Evolutionary conservation across 352 stramenopile genomes (phyloP), one percentile per base, ranked within the genome.

Genomic region (Phytophthora sojae): DNA sequence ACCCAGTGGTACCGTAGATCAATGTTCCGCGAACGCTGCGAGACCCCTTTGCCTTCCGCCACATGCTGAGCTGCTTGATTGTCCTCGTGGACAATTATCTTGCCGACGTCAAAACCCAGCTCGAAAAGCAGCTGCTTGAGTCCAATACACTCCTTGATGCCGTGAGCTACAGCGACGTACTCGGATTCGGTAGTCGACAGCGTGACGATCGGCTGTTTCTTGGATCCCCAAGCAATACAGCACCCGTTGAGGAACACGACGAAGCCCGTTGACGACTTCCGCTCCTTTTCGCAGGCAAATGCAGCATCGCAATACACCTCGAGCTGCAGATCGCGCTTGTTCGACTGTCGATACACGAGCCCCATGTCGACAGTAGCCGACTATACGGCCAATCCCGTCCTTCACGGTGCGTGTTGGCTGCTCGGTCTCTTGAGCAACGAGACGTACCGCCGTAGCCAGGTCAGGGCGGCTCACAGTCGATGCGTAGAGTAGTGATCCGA

Each of bases 391-490:
- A 30, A 73, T 9, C 30, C 6, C 30, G 9, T 3, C 0, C 59
- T 32, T 2, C 1, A 73, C 44, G 6, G 49, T 69, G 23, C n/a
- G 12, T 12, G 59, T 69, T 6, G 52, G 59, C 4, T 47, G 29
- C 30, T 73, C 59, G 2, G 32, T 69, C 21, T 73, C 52, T 56
- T 64, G 59, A 26, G 59, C 59, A 49, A 73, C 14, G 2, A 69
- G 3, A 6, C 59, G 42, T 12, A 64, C 54, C 21, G 66, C 37
- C 7, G 32, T 63, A 23, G 51, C 23, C 1, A 73, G 23, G 26
- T 64, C 58, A 14, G 58, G 39, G 25, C 52, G n/a, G 6, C 21
- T 64, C 8, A 64, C 42, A 0, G 39, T 67, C 7, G 29, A 45
- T 7, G 52, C 29, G 21, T 64, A 67, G 1, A 72, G 58, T 9